These are phyloP conservation scores for Gossypium gossypioides DNA, from an alignment of 441 rosid species.

Conservation along the genomic window DNA sequence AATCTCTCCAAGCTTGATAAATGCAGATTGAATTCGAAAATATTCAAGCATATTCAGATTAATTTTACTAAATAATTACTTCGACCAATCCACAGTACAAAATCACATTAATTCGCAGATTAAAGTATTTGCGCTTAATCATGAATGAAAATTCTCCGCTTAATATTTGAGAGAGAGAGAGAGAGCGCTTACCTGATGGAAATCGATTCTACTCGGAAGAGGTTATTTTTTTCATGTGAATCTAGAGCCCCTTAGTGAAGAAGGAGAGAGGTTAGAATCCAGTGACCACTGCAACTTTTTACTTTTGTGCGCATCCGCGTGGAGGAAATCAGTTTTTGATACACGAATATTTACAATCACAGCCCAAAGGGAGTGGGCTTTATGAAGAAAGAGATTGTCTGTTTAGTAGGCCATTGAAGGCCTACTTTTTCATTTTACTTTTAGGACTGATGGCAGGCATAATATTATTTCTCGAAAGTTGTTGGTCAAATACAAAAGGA, in stretches of 20 bases:
- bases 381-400: background rate
- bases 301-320: background rate
- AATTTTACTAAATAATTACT: background rate
- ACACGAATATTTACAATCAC: background rate
- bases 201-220: background rate
- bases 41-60: background rate
- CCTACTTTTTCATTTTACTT: background rate
- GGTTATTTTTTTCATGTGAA: too few relatives aligned
- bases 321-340: background rate
- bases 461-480: background rate
- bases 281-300: background rate
- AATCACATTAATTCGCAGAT: background rate
- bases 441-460: too few relatives aligned
- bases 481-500: background rate
- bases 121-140: background rate
- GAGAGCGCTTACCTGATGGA: background rate
- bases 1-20: background rate
- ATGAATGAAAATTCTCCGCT: background rate
- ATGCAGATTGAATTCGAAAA: background rate
- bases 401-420: background rate
- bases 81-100: background rate
- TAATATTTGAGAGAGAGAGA: background rate
- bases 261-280: too few relatives aligned
- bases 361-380: background rate
- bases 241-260: too few relatives aligned